phyloP scores from a whole-genome alignment of 163 green algal genomes.

The Chlamydomonas reinhardtii region DNA sequence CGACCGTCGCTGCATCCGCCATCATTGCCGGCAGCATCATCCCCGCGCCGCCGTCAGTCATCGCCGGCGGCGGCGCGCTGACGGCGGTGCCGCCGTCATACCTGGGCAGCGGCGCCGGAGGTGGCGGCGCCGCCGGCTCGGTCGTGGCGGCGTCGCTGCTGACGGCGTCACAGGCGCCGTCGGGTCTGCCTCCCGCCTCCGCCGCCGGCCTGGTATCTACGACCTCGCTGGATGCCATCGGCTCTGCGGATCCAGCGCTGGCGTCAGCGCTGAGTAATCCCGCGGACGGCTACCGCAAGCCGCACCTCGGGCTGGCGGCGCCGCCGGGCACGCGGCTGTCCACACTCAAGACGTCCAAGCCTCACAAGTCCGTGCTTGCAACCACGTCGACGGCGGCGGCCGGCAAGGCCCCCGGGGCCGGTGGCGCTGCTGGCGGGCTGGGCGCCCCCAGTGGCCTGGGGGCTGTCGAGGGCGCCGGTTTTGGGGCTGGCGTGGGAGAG shows the following conservation, averaged over 20 bases:
- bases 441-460: too few relatives aligned
- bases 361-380: constrained; percentile 3
- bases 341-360: constrained; percentile 9
- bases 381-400: neutral
- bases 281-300: constrained; percentile 37
- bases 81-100: constrained; percentile 37
- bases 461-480: too few relatives aligned
- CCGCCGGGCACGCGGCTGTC: constrained; percentile 20
- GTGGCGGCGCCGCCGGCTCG: neutral
- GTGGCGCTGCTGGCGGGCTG: too few relatives aligned
- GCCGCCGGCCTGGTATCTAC: constrained; percentile 7
- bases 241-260: neutral
- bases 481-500: too few relatives aligned
- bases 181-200: constrained; percentile 18
- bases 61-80: constrained; percentile 36
- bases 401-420: too few relatives aligned
- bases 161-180: constrained; percentile 14
- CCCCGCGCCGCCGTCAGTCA: constrained; percentile 12
- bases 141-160: constrained; percentile 15
- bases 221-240: constrained; percentile 7
- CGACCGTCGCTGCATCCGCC: too few relatives aligned
- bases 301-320: constrained; percentile 13
- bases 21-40: neutral
- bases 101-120: neutral
- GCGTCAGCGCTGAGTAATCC: constrained; percentile 22